Percentiles rank a stretch among this genome's conserved stretches.
phyloP scores from a whole-genome alignment of 2,329 filamentous ascomycete species.

The Alternaria conjuncta region DNA sequence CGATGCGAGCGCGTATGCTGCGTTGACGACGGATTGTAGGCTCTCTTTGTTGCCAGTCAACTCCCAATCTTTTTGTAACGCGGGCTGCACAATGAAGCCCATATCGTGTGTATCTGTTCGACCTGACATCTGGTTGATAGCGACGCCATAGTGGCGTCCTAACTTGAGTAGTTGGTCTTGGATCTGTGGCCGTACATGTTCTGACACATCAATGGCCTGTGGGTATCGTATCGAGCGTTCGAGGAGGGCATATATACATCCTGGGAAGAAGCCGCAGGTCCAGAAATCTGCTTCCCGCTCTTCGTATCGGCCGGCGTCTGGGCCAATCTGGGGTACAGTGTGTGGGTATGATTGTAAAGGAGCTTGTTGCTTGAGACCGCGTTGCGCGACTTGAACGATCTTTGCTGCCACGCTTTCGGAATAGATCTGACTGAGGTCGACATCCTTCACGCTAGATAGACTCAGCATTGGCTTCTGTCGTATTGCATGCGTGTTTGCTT shows the following conservation, averaged over 20 bases:
- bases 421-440: conserved; percentile 37
- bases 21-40: conserved; percentile 51
- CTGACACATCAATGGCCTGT: conserved; percentile 27
- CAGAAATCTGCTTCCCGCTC: conserved; percentile 46
- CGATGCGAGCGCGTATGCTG: conserved; percentile 54
- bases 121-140: conserved; percentile 41
- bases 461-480: neutral
- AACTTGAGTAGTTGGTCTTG: conserved; percentile 33
- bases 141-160: conserved; percentile 41
- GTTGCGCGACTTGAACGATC: conserved; percentile 42
- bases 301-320: conserved; percentile 36
- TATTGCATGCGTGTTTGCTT: neutral
- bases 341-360: conserved; percentile 42
- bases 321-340: conserved; percentile 40
- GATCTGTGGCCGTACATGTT: conserved; percentile 22
- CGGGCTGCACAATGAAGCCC: conserved; percentile 61
- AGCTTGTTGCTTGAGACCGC: conserved; percentile 34
- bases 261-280: conserved; percentile 48
- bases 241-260: conserved; percentile 42
- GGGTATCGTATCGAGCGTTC: conserved; percentile 42
- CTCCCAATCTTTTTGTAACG: conserved; percentile 57
- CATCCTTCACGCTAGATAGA: conserved; percentile 26
- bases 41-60: conserved; percentile 52
- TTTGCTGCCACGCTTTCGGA: conserved; percentile 41
- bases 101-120: conserved; percentile 62